A percentile compares a stretch with the other conserved stretches of the same genome.
These are phyloP conservation scores for Kuraishia molischiana DNA, from an alignment of 805 yeast genomes.

Conservation along the genomic window DNA sequence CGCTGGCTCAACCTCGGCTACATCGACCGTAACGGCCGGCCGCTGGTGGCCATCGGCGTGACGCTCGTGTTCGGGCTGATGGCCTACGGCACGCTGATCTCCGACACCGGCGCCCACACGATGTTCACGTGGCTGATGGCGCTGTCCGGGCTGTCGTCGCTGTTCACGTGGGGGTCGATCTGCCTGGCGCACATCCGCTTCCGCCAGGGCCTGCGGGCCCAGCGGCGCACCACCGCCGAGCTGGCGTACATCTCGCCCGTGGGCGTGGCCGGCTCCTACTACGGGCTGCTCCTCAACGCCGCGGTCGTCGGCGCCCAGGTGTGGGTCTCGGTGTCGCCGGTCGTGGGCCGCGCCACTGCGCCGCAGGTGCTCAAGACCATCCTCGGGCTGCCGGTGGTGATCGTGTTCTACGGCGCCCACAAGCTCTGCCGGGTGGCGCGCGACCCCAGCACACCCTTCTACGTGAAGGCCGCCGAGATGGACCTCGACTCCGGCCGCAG, in stretches of 20 bases:
- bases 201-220: constrained; percentile 32
- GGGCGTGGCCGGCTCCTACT: constrained; percentile 31
- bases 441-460: constrained; percentile 7
- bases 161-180: constrained; percentile 42
- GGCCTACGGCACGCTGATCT: constrained; percentile 19
- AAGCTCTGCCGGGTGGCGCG: constrained; percentile 16
- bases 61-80: constrained; percentile 30
- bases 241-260: constrained; percentile 30
- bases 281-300: constrained; percentile 24
- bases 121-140: constrained; percentile 40
- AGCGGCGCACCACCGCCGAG: constrained; percentile 30
- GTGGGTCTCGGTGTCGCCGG: constrained; percentile 39
- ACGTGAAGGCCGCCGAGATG: constrained; percentile 10
- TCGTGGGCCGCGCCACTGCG: constrained; percentile 18
- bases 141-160: constrained; percentile 35
- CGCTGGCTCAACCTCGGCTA: constrained; percentile 24
- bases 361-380: constrained; percentile 32
- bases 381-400: constrained; percentile 35
- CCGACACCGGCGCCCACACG: constrained; percentile 11
- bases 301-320: constrained; percentile 33
- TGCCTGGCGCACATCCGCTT: constrained; percentile 32
- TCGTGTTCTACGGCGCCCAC: constrained; percentile 32
- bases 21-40: constrained; percentile 41
- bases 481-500: constrained; percentile 13
- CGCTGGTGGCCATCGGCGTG: constrained; percentile 32